phyloP scores from a whole-genome alignment of 495 filamentous ascomycete species.

The Neurospora terricola region DNA sequence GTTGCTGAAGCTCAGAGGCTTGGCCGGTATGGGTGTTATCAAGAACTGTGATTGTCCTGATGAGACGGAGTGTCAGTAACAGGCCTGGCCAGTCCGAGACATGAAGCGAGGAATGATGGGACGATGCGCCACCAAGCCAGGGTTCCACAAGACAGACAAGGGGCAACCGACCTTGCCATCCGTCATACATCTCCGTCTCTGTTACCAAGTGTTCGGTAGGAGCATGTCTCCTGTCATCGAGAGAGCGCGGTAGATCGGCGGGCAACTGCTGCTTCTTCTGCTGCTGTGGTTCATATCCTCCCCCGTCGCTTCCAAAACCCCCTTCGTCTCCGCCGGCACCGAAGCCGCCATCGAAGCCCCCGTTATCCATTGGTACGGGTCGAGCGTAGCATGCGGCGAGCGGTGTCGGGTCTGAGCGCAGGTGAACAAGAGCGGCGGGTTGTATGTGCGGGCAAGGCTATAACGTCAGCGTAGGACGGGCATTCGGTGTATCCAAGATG shows the following conservation, averaged over 20 bases:
- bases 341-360: slow-evolving; percentile 31
- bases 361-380: slow-evolving; percentile 44
- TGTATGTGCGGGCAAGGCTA: neutral
- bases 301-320: slow-evolving; percentile 1
- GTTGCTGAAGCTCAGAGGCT: slow-evolving; percentile 70
- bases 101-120: neutral
- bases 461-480: neutral
- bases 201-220: slow-evolving; percentile 40
- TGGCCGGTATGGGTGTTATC: slow-evolving; percentile 71
- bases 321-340: slow-evolving; percentile 10
- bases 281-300: neutral
- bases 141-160: slow-evolving; percentile 5
- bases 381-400: slow-evolving; percentile 10
- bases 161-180: slow-evolving; percentile 75
- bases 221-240: slow-evolving; percentile 72
- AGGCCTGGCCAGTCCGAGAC: neutral
- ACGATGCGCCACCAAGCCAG: neutral
- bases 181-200: slow-evolving; percentile 97
- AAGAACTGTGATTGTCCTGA: slow-evolving; percentile 91
- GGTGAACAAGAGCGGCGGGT: neutral
- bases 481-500: neutral
- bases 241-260: slow-evolving; percentile 76
- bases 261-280: slow-evolving; percentile 51
- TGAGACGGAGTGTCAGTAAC: slow-evolving; percentile 13
- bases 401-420: slow-evolving; percentile 1